Conservation (phyloP, 305 asterid genomes). For the Fraxinus greggii region DNA sequence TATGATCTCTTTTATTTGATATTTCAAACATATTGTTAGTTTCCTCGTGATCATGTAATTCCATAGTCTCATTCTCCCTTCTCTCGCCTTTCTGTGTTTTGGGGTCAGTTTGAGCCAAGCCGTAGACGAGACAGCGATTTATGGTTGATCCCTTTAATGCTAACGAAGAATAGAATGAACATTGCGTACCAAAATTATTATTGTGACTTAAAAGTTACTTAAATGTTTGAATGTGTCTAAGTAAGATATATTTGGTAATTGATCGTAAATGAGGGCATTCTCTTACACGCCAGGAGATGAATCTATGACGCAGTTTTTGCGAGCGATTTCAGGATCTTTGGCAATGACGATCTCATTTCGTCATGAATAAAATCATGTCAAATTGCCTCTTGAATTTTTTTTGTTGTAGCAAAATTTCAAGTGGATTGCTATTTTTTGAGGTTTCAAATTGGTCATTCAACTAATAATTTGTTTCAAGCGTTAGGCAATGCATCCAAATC, state of each 20-base stretch:
- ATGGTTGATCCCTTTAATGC: neutral
- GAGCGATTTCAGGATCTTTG: too few relatives aligned
- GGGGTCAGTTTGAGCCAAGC: neutral
- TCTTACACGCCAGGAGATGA: neutral
- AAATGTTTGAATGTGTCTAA: too few relatives aligned
- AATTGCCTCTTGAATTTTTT: neutral
- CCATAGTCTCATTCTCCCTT: neutral
- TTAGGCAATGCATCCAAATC: neutral
- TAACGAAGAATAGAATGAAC: neutral
- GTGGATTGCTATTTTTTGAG: neutral
- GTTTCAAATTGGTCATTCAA: neutral
- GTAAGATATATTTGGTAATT: too few relatives aligned
- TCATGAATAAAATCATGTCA: neutral
- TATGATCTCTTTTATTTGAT: neutral
- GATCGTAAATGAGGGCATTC: too few relatives aligned
- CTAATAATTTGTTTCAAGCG: neutral
- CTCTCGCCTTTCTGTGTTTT: neutral
- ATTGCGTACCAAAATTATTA: neutral
- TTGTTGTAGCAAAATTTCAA: neutral
- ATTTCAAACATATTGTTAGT: neutral
- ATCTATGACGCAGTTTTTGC: neutral
- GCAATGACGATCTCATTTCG: too few relatives aligned
- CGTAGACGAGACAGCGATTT: neutral
- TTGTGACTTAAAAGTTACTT: neutral
- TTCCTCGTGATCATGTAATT: neutral